Evolutionary conservation across 305 asterid species (phyloP).

Genomic region (Fraxinus sp.): DNA sequence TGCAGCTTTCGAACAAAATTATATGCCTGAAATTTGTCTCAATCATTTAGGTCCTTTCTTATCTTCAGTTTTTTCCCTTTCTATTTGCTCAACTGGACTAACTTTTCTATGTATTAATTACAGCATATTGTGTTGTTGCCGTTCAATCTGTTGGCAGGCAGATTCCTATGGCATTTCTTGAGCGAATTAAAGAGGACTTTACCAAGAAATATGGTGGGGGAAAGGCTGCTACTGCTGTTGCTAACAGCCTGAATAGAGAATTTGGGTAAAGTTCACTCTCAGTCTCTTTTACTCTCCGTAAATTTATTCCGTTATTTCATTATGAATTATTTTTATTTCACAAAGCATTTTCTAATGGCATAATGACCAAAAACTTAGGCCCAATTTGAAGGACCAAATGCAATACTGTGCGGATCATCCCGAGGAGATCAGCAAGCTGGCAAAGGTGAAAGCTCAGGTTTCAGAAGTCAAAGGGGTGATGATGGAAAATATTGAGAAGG

Average conservation of each 20-base stretch:
- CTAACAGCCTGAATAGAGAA: background rate
- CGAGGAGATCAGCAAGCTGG: conserved; percentile 2
- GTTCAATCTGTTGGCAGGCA: conserved; percentile 12
- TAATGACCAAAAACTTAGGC: background rate
- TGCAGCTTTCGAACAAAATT: background rate
- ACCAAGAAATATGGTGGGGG: conserved; percentile 3
- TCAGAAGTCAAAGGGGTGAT: conserved; percentile 5
- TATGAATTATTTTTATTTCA: background rate
- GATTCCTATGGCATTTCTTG: conserved; percentile 12
- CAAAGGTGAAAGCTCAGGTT: conserved; percentile 1
- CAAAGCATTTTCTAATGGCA: background rate
- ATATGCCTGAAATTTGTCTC: background rate
- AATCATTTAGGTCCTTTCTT: background rate
- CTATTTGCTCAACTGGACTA: background rate
- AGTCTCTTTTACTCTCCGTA: background rate
- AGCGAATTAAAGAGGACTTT: conserved; percentile 7
- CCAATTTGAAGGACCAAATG: background rate
- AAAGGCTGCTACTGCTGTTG: conserved; percentile 12
- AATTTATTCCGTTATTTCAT: background rate
- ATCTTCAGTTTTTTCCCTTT: background rate
- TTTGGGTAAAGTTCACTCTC: background rate
- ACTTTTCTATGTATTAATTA: background rate
- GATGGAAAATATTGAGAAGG: conserved; percentile 9
- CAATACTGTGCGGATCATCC: conserved; percentile 1
- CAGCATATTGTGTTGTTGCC: conserved; percentile 19